Conservation (phyloP, 495 filamentous ascomycete genomes). For the Penicillium steckii region DNA sequence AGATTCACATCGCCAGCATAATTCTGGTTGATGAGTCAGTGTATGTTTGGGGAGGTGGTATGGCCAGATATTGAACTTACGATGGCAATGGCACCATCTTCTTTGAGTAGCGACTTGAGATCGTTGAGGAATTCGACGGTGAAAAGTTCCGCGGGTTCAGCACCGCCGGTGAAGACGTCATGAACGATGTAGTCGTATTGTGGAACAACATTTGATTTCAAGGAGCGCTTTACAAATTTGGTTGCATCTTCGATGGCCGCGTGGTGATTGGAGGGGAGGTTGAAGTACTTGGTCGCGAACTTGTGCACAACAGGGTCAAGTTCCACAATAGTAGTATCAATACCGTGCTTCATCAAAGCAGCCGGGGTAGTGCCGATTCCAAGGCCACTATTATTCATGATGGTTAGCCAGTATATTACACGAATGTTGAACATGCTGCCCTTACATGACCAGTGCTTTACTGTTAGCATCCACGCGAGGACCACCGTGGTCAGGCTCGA, state of each 20-base stretch:
- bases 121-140: constrained; percentile 76
- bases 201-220: constrained; percentile 38
- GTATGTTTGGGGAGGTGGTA: not conserved
- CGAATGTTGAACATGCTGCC: not conserved
- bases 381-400: constrained; percentile 60
- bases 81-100: constrained; percentile 84
- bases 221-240: constrained; percentile 60
- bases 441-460: constrained; percentile 79
- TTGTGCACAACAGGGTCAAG: constrained; percentile 87
- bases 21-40: constrained; percentile 56
- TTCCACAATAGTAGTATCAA: constrained; percentile 90
- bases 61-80: constrained; percentile 53
- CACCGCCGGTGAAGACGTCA: constrained; percentile 98
- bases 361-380: constrained; percentile 89
- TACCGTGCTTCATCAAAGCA: constrained; percentile 81
- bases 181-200: constrained; percentile 91
- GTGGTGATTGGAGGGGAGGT: constrained; percentile 73
- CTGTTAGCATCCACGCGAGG: constrained; percentile 60
- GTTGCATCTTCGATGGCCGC: constrained; percentile 80
- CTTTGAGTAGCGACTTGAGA: constrained; percentile 65
- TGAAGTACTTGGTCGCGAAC: constrained; percentile 81
- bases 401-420: not conserved
- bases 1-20: constrained; percentile 90
- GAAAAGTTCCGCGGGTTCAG: constrained; percentile 85
- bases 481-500: constrained; percentile 53